Conservation (phyloP, 176 grass and related monocot genomes). For the Triticum timopheevii region DNA sequence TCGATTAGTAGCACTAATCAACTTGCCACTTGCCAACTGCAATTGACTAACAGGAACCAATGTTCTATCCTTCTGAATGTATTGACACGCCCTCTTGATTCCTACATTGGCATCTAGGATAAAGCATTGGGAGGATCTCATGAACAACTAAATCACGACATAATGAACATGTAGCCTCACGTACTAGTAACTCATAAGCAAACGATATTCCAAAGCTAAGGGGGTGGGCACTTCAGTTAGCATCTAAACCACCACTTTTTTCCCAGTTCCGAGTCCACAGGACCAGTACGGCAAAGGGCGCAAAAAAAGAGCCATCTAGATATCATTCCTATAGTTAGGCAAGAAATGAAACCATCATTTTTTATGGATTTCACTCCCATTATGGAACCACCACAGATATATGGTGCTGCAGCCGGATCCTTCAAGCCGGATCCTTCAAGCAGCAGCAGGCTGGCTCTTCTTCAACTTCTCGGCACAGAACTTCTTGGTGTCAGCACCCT, state of each 20-base stretch:
- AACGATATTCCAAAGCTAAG: neutral
- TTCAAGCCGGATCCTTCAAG: conserved; percentile 37
- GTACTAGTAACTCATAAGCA: no score
- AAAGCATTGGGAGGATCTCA: neutral
- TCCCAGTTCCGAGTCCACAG: conserved; percentile 8
- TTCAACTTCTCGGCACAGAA: conserved; percentile 61
- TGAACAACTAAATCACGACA: neutral
- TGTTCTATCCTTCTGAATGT: neutral
- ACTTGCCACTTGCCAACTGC: no score
- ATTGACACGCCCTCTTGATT: neutral
- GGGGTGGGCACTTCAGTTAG: conserved; percentile 33
- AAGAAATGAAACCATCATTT: conserved; percentile 38
- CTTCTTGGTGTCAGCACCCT: conserved; percentile 74
- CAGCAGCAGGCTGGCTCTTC: conserved; percentile 36
- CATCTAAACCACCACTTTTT: conserved; percentile 2
- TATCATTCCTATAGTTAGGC: conserved; percentile 30
- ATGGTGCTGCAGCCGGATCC: neutral
- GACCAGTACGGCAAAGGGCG: neutral
- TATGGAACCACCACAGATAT: conserved; percentile 14
- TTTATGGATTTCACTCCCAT: conserved; percentile 29
- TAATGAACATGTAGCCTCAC: no score
- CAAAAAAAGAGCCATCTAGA: conserved; percentile 18
- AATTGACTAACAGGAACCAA: neutral
- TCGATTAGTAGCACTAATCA: no score
- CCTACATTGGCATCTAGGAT: neutral